Base-by-base conservation (phyloP, 768 basidiomycete species). In the Baorangia bicolor region DNA sequence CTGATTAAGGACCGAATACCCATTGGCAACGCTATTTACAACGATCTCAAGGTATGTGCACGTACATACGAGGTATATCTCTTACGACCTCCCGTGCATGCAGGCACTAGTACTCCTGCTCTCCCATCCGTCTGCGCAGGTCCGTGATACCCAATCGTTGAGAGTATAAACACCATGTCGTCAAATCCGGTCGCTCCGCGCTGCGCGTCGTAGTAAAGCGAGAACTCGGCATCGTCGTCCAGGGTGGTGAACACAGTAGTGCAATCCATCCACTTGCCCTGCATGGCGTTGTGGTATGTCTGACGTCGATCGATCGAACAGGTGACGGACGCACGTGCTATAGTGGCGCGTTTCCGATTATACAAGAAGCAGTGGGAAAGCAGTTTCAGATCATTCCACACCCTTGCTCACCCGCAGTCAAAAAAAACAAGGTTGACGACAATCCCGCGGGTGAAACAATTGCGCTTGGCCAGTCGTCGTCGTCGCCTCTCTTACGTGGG, bases 241-340 rank as follows among this genome's bases (percentile, higher is more conserved):
- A 98, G 70, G 71, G 74, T 20, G 94, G 92, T 11, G 91, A 96
- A 64, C 96, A 98, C 70, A 90, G 83, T 38, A 94, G 92, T 72
- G 94, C 94, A 67, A 49, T 90, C 34, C 21, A 33, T 35, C n/a
- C n/a, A 14, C 33, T 34, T 28, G 41, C 14, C 23, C 12, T 8
- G 7, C 28, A 18, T 40, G 30, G 1, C 20, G 9, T 12, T 30
- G 13, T 56, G 42, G 39, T 33, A 33, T 33, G 3, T 41, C 23
- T 55, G 21, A 39, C 41, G n/a, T n/a, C n/a, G n/a, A n/a, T n/a
- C n/a, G n/a, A n/a, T n/a, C n/a, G n/a, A n/a, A n/a, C n/a, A n/a
- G n/a, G n/a, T n/a, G n/a, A n/a, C n/a, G n/a, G n/a, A n/a, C n/a
- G n/a, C n/a, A n/a, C n/a, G n/a, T n/a, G n/a, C n/a, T n/a, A n/a